Evolutionary conservation across 2,329 filamentous ascomycete species (phyloP), one percentile per base, ranked within the genome.

Genomic region (Alternaria hordeiaustralica): DNA sequence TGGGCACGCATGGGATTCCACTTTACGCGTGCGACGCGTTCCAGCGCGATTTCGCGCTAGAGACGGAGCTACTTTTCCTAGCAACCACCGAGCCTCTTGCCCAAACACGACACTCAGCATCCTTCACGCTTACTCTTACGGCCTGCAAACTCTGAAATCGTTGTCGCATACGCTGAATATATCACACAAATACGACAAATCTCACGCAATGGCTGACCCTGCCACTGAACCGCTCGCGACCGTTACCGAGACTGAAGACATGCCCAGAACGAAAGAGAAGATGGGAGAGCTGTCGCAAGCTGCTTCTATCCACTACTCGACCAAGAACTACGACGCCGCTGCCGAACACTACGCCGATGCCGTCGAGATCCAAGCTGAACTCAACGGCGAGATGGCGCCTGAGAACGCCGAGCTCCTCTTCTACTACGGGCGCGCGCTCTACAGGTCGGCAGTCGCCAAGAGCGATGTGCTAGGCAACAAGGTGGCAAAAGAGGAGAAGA

Each of bases 331-430:
- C 80, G 88, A 91, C 58, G 90, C 90, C 53, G 94, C 96, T 10
- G 89, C 93, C 60, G 95, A 98, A 49, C 84, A 94, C 67, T 98
- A 94, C 83, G 94, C 94, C 46, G 88, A 90, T 75, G 96, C 96
- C 30, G 93, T 93, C 60, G 92, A 96, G 79, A 87, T 97, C 65
- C 96, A 99, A 82, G 93, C 92, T 61, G 89, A 93, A 79, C 85
- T 97, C 79, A 96, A 97, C 79, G 96, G 95, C 79, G 96, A 98
- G 82, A 92, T 96, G 86, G 89, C 89, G 15, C 89, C 92, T 5
- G 90, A 93, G 61, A 99, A 99, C 74, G 95, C 94, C 55, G 95
- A 98, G 78, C 88, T 99, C 50, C 88, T 98, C 20, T 99, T 97
- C 80, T 88, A 94, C 68, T 99, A 99, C 81, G 96, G 96, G 13